phyloP scores from a whole-genome alignment of 768 basidiomycete species.

The Hirschioporus abietinus region DNA sequence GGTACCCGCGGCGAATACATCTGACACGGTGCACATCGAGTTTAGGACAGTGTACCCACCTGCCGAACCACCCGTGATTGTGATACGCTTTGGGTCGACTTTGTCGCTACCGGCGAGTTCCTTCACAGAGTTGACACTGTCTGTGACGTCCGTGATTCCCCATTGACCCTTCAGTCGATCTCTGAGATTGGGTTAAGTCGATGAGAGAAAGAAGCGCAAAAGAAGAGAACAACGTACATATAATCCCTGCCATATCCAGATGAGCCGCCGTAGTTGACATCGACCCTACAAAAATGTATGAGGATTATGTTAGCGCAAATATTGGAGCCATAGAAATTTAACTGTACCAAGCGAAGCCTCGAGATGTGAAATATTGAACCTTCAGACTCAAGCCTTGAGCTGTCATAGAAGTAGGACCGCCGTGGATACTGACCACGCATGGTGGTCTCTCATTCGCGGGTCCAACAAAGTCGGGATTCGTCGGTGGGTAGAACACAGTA shows the following conservation, averaged over 20 bases:
- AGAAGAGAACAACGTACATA: constrained; percentile 28
- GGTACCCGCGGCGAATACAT: constrained; percentile 56
- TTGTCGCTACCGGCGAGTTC: constrained; percentile 41
- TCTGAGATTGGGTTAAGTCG: constrained; percentile 14
- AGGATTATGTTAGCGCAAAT: constrained; percentile 10
- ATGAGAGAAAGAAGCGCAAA: not conserved
- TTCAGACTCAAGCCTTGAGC: constrained; percentile 45
- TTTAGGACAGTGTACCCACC: constrained; percentile 69
- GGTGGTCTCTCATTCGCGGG: constrained; percentile 58
- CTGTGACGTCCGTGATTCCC: constrained; percentile 71
- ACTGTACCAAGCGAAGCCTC: constrained; percentile 67
- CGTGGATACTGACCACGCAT: constrained; percentile 59
- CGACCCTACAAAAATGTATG: constrained; percentile 39
- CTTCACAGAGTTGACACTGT: constrained; percentile 53
- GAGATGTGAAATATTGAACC: constrained; percentile 62
- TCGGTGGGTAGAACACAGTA: constrained; percentile 62
- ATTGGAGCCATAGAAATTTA: not conserved
- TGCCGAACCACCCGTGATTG: constrained; percentile 68
- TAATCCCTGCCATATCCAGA: constrained; percentile 69
- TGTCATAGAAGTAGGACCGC: constrained; percentile 58
- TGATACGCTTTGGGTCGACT: constrained; percentile 57
- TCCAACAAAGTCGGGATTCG: constrained; percentile 54
- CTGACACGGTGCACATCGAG: constrained; percentile 33
- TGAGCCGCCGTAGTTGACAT: constrained; percentile 76
- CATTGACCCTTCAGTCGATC: constrained; percentile 58